phyloP scores from a whole-genome alignment of 345 rosid species.

The Gossypium sturtianum region DNA sequence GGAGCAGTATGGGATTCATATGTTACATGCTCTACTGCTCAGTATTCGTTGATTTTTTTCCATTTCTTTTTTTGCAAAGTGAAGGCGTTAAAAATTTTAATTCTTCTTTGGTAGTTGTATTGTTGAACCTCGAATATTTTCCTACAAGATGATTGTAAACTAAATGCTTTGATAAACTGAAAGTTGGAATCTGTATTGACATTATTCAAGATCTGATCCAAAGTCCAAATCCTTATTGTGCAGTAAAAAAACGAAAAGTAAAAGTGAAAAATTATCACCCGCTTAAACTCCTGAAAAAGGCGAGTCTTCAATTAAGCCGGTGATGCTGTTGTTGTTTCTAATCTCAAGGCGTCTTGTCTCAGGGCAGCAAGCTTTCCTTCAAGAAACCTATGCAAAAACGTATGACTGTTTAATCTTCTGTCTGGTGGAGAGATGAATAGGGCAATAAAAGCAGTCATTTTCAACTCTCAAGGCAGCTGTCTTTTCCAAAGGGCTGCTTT shows the following conservation, averaged over 20 bases:
- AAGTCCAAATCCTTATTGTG: no score
- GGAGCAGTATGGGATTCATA: neutral
- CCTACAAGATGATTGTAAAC: neutral
- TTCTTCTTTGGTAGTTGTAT: neutral
- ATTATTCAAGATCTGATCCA: neutral
- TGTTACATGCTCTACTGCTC: neutral
- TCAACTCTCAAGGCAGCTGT: conserved; percentile 26
- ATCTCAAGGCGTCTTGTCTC: neutral
- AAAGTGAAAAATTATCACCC: neutral
- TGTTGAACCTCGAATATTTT: neutral
- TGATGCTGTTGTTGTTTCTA: neutral
- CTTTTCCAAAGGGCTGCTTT: conserved; percentile 28
- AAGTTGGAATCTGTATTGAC: neutral
- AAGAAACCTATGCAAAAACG: neutral
- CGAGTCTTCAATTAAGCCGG: neutral
- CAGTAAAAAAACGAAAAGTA: neutral
- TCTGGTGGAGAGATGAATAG: conserved; percentile 31
- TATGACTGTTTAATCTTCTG: neutral
- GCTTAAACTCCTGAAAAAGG: neutral
- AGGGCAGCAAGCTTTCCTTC: neutral
- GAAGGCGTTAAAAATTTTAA: neutral
- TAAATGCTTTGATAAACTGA: conserved; percentile 3
- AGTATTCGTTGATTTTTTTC: neutral
- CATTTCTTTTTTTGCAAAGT: neutral
- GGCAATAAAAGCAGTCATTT: conserved; percentile 35